These are phyloP conservation scores for Sugiyamaella chiloensis DNA, from an alignment of 805 yeast genomes.

Conservation along the genomic window DNA sequence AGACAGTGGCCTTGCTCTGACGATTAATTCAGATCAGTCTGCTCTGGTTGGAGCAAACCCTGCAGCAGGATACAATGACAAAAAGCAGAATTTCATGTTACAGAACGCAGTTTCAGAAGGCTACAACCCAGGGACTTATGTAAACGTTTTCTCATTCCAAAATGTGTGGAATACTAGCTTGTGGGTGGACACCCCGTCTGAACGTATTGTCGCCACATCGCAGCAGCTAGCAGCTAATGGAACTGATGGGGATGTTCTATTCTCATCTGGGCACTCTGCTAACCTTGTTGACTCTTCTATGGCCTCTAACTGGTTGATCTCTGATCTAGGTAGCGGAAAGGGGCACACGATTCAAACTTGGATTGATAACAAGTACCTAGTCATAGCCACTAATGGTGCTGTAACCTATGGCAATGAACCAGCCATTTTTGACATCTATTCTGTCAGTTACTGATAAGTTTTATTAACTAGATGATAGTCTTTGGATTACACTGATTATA, in stretches of 20 bases:
- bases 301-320: not conserved
- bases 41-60: not conserved
- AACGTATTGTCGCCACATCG: not conserved
- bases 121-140: not conserved
- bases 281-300: not conserved
- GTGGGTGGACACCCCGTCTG: not conserved
- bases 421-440: not conserved
- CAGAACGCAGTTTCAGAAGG: not conserved
- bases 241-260: not conserved
- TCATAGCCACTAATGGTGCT: not conserved
- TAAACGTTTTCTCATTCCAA: not conserved
- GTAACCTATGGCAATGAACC: not conserved
- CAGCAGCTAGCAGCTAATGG: not conserved
- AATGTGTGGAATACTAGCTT: not conserved
- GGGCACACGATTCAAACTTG: slow-evolving; percentile 1
- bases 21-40: not conserved
- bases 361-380: not conserved
- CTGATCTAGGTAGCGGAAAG: not conserved
- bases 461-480: no score
- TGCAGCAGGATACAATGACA: not conserved
- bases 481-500: no score
- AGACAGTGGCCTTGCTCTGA: not conserved
- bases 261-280: not conserved
- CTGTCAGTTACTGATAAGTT: not conserved
- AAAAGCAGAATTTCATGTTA: not conserved